Base-by-base conservation (phyloP, 192 early-diverging fungal species). In the Backusella sp. region DNA sequence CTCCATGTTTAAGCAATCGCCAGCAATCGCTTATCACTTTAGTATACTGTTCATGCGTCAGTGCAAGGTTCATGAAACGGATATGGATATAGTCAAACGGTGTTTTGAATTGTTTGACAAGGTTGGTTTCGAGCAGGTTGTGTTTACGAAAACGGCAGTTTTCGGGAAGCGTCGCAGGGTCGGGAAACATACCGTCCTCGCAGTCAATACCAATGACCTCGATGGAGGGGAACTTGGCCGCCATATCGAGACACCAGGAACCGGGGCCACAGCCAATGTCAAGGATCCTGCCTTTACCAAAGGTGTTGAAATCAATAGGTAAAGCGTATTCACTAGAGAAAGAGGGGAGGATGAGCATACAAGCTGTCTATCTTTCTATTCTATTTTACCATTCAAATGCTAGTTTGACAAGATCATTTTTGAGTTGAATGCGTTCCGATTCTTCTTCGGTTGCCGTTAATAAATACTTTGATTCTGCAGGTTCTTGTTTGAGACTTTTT, bases 1-100 rank as follows among this genome's bases (percentile, higher is more conserved):
- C 82, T 14, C 76, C 75, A 4, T 56, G 56, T 36, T 77, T 77
- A 3, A 80, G 77, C 8, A 79, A 76, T 72, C 73, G 70, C 44
- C 77, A 37, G 44, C 73, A 75, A 53, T 83, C 78, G 4, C 12
- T 69, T 26, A 83, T 34, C 28, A 74, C 65, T 5, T 73, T 41
- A 8, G 30, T 12, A 41, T 74, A 83, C 77, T 83, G 79, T 1
- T 70, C 74, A 0, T 17, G 17, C 2, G 79, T 80, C 21, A 80
- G 75, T 1, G 79, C 34, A 6, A 76, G n/a, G 37, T 73, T 76
- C 79, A 80, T 80, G 30, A 75, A 77, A 21, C 74, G 66, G n/a
- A 72, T 68, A 73, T 77, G 68, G 0, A 67, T 65, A 62, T 73
- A 79, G 62, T 83, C 79, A 73, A 77, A 83, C 35, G 35, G 72